Base-by-base conservation (phyloP, 176 grass and related monocot species). In the Tillandsia fasciculata region DNA sequence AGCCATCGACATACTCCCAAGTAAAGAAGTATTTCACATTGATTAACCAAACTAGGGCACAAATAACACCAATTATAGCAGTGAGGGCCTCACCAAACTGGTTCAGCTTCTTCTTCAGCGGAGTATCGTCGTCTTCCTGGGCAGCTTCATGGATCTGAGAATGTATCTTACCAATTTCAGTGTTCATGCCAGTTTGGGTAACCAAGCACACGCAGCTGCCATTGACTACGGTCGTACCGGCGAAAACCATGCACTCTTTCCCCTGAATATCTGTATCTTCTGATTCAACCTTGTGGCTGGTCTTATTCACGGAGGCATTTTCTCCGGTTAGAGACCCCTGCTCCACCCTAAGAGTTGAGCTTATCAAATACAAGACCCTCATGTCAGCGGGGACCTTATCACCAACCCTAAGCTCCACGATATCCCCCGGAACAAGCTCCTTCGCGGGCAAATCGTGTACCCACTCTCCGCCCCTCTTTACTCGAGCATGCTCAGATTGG, bases 121-220 rank as follows among this genome's bases (percentile, higher is more conserved):
- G 93, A 0, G 93, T 97, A 47, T 97, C 93, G 2, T 92, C 89
- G 14, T 97, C 93, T 69, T 79, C 84, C 79, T 90, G 93, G 11
- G 93, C 66, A 0, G 93, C 93, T 73, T 87, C 84, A 51, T 97
- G 93, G 71, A 97, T 97, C 80, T 97, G 93, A 5, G 69, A 88
- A 74, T 97, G 93, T 50, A 97, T 97, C 53, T 90, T 92, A 2
- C 93, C 93, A 17, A 97, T 97, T 76, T 97, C 93, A 1, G 94
- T 99, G 71, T 75, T 78, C 89, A 93, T 93, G 13, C 89, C 94
- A 0, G 89, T 99, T 70, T 82, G 82, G 48, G 71, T 88, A 17
- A 99, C 94, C 20, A 99, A 63, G 66, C 94, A 99, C n/a, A 93
- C 53, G 12, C 87, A 91, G 48, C 72, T 75, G 28, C 94, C 94